These are phyloP conservation scores for Phyllosticta citriasiana DNA, from an alignment of 2,329 filamentous ascomycete species.

Conservation along the genomic window DNA sequence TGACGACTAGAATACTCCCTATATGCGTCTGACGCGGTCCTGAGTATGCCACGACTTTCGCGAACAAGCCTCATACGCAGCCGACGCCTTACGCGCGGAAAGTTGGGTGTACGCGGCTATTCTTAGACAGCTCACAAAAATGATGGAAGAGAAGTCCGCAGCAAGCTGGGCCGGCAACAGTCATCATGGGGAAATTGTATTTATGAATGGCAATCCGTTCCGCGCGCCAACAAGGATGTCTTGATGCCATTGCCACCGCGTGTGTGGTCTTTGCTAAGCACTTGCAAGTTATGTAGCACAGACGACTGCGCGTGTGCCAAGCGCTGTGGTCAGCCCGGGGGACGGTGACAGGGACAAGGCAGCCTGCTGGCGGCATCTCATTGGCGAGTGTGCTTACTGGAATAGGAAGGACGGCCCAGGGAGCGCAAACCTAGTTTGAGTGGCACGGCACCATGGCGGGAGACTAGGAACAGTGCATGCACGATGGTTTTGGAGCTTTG, in stretches of 20 bases:
- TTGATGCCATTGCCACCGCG: neutral
- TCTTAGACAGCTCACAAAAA: too few species aligned
- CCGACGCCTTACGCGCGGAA: too few species aligned
- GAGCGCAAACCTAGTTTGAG: neutral
- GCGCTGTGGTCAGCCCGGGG: neutral
- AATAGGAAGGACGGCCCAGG: neutral
- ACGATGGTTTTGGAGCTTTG: neutral
- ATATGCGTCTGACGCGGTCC: too few species aligned
- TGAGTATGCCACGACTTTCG: too few species aligned
- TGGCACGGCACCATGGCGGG: neutral
- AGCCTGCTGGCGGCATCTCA: neutral
- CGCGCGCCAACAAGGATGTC: neutral
- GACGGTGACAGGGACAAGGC: neutral
- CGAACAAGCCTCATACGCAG: too few species aligned
- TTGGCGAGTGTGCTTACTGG: neutral
- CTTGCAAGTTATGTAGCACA: neutral
- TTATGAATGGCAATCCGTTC: neutral
- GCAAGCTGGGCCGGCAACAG: too few species aligned
- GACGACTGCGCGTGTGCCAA: neutral
- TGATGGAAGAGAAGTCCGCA: too few species aligned
- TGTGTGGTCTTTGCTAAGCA: neutral
- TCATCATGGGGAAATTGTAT: too few species aligned
- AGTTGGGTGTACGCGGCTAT: too few species aligned
- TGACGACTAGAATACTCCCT: too few species aligned
- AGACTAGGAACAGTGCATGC: neutral